Percentiles rank a stretch among this genome's conserved stretches.
phyloP scores from a whole-genome alignment of 2,329 filamentous ascomycete species.

The Coniochaeta pulveracea region DNA sequence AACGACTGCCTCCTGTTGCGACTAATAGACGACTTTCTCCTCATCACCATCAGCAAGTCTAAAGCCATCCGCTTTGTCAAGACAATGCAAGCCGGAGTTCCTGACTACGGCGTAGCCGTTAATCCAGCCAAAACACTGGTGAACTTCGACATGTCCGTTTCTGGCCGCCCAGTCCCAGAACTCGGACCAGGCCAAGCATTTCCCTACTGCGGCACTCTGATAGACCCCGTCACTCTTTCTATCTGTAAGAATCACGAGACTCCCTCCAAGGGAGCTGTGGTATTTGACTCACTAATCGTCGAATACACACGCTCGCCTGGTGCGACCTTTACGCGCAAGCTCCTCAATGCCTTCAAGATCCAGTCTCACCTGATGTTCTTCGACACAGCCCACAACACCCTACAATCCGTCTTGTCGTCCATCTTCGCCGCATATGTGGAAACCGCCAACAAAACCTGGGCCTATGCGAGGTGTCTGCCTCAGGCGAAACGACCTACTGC shows the following conservation, averaged over 20 bases:
- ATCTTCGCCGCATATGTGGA: constrained; percentile 65
- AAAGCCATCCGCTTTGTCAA: constrained; percentile 65
- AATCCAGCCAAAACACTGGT: constrained; percentile 69
- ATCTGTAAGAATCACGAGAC: constrained; percentile 57
- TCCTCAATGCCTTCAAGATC: constrained; percentile 68
- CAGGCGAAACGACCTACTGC: constrained; percentile 41
- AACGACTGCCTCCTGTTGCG: constrained; percentile 60
- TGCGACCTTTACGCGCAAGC: constrained; percentile 68
- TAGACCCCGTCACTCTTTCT: constrained; percentile 65
- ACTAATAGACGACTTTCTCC: constrained; percentile 84
- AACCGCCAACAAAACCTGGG: constrained; percentile 65
- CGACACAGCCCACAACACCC: constrained; percentile 67
- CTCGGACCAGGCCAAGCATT: constrained; percentile 39
- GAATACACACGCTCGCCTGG: constrained; percentile 65
- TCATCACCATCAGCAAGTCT: constrained; percentile 60
- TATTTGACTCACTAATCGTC: constrained; percentile 67
- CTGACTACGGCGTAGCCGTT: constrained; percentile 70
- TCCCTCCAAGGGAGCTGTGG: constrained; percentile 22
- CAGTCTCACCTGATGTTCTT: constrained; percentile 78
- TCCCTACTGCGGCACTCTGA: constrained; percentile 77
- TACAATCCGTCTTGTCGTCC: constrained; percentile 58
- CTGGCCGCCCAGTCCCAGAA: constrained; percentile 38
- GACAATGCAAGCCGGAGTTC: constrained; percentile 68
- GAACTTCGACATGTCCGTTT: constrained; percentile 63
- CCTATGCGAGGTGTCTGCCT: constrained; percentile 49